Conservation (phyloP, 1,284 basidiomycete species). For the Spongiforma sp. region DNA sequence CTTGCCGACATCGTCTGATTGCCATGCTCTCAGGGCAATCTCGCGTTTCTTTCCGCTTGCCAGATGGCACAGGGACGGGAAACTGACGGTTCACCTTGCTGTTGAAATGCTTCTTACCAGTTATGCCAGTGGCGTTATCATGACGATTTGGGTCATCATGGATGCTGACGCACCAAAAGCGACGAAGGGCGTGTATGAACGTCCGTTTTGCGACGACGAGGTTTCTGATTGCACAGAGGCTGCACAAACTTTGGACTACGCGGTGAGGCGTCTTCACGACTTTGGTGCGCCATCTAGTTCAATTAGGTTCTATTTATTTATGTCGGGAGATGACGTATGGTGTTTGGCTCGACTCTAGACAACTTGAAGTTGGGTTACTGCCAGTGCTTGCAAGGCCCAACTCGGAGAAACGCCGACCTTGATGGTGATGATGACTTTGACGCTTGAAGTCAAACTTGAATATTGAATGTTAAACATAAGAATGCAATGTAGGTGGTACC, state of each 20-base stretch:
- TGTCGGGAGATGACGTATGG: background rate
- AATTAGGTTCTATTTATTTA: background rate
- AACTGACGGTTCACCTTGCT: background rate
- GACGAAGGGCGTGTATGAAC: background rate
- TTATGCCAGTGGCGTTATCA: background rate
- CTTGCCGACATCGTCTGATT: background rate
- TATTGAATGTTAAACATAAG: too few species aligned
- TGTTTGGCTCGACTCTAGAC: background rate
- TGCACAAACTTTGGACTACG: background rate
- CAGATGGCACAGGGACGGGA: background rate
- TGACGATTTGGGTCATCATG: background rate
- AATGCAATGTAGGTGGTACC: too few species aligned
- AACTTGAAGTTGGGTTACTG: too few species aligned
- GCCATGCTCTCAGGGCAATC: background rate
- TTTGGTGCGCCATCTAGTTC: background rate
- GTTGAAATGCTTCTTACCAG: background rate
- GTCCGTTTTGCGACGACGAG: background rate
- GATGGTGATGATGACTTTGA: too few species aligned
- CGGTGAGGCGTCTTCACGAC: background rate
- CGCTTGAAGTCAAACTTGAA: too few species aligned
- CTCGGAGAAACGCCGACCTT: too few species aligned
- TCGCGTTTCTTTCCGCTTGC: background rate
- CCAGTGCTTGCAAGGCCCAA: too few species aligned
- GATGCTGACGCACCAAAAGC: background rate
- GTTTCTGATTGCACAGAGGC: background rate